Percentiles rank a stretch among this genome's conserved stretches.
phyloP scores from a whole-genome alignment of 371 early-diverging fungal genomes.

The Circinella umbellata region DNA sequence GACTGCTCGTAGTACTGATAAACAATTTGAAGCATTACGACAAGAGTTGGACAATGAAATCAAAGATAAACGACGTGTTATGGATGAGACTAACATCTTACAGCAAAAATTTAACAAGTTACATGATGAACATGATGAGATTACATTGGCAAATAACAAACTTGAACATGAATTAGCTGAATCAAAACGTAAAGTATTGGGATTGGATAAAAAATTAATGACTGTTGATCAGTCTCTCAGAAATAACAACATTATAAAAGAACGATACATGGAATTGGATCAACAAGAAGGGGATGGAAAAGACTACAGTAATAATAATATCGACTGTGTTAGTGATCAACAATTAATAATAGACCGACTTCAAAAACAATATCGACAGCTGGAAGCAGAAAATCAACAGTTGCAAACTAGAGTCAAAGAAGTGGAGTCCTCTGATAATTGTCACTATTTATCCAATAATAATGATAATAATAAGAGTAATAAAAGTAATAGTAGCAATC shows the following conservation, averaged over 20 bases:
- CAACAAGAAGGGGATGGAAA: conserved; percentile 11
- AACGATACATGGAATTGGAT: conserved; percentile 8
- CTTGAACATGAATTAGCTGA: conserved; percentile 39
- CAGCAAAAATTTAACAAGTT: conserved; percentile 29
- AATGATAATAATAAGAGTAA: no score
- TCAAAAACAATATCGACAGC: conserved; percentile 18
- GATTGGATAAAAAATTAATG: conserved; percentile 1
- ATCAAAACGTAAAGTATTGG: conserved; percentile 12
- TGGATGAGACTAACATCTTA: conserved; percentile 36
- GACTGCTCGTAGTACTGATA: conserved; percentile 5
- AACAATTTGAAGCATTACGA: conserved; percentile 28
- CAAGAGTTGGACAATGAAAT: conserved; percentile 32
- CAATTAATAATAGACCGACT: not conserved
- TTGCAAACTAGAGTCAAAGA: conserved; percentile 12
- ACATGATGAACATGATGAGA: conserved; percentile 39
- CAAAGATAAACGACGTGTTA: conserved; percentile 32
- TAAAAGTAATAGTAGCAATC: not conserved
- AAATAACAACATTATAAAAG: not conserved
- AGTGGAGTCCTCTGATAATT: not conserved
- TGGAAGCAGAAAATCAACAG: conserved; percentile 19
- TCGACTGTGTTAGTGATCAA: not conserved
- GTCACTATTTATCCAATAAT: not conserved
- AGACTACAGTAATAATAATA: not conserved
- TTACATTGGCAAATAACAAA: conserved; percentile 35
- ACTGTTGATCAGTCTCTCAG: conserved; percentile 1